Evolutionary conservation across 1,139 yeast species (phyloP).

Genomic region (Suhomyces ambrosiae): DNA sequence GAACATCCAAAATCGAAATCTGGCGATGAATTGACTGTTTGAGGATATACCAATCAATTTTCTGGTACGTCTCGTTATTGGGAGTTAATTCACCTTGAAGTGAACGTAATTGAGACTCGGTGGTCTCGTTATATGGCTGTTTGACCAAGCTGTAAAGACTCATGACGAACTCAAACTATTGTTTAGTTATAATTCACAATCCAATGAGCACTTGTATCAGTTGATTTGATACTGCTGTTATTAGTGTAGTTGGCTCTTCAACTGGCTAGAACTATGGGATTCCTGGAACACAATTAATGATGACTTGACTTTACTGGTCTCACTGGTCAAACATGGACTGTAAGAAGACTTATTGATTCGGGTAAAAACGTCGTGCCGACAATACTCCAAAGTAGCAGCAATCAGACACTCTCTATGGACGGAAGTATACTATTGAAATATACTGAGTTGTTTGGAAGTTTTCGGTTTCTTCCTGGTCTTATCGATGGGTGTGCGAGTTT

Average conservation of each 20-base stretch:
- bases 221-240: not conserved
- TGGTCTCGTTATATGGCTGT: not conserved
- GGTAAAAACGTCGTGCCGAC: too few species aligned
- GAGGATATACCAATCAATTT: conserved; percentile 56
- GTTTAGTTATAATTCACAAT: too few species aligned
- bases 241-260: too few species aligned
- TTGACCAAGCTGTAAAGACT: not conserved
- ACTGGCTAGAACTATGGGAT: too few species aligned
- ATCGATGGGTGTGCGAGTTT: not conserved
- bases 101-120: not conserved
- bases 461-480: not conserved
- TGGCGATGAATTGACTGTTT: conserved; percentile 50
- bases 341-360: too few species aligned
- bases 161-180: conserved; percentile 26
- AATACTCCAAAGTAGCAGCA: too few species aligned
- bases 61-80: conserved; percentile 35
- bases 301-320: too few species aligned
- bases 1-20: conserved; percentile 46
- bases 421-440: not conserved
- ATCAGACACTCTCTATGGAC: too few species aligned
- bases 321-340: too few species aligned
- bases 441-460: too few species aligned
- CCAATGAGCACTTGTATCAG: too few species aligned
- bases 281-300: too few species aligned
- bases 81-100: not conserved